Base-by-base conservation (phyloP, 139 green algal genomes). In the Chlamydomonas schloesseri region DNA sequence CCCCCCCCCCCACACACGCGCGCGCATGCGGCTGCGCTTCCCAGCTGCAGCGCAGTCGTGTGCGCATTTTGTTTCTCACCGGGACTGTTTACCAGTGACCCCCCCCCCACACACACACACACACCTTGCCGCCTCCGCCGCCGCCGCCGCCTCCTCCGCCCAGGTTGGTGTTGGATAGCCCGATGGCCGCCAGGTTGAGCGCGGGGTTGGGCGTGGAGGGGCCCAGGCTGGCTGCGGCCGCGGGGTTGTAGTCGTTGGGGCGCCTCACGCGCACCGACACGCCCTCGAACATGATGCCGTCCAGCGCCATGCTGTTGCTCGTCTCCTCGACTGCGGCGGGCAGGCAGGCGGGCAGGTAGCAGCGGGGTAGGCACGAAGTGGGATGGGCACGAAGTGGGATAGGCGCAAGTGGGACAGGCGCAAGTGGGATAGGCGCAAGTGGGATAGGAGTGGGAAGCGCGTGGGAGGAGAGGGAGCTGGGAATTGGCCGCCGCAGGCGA, bases 191-290 rank as follows among this genome's bases (percentile, higher is more conserved):
- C 31, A 99, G 93, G 92, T 99, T 99, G 74, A 99, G 96, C 71
- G 92, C 95, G 47, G 96, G 94, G 81, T 95, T 97, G 69, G 98
- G 98, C 34, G 91, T 90, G 53, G 76, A 92, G 57, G 97, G 96
- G 17, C 97, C 97, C 75, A 99, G 92, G 33, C 87, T 15, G 80
- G 94, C 93, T 0, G 97, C 97, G 10, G 93, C 93, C 0, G 93
- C 92, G 3, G 96, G 91, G 92, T 99, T 99, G 95, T 99, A 99
- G 89, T 99, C 98, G 81, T 99, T 99, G 70, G 98, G 98, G 17
- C 98, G 91, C 2, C 97, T 91, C 85, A 99, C 94, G 47, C 98
- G 93, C 81, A 99, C 93, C 13, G 85, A 93, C 36, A 97, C 94
- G 65, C 98, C 98, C 93, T 99, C 97, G 90, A 98, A 99, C 94